Conservation (phyloP, 139 green algal species). For the Chlamydomonas urium region DNA sequence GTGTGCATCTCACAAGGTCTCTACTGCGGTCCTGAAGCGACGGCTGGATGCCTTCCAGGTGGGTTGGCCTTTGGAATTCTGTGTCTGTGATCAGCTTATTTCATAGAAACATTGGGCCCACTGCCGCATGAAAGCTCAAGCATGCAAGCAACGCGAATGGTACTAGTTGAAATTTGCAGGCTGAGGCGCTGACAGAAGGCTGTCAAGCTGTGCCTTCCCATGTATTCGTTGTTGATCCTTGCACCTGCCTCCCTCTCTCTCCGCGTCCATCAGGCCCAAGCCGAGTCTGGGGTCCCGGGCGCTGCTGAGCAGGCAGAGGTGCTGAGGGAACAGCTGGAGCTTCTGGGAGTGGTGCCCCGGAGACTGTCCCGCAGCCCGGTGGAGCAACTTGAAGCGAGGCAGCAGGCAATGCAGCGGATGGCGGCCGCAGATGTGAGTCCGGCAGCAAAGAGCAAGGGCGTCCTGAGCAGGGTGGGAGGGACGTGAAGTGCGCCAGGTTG, state of each 20-base stretch:
- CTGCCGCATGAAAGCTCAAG: neutral
- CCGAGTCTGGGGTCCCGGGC: too few species aligned
- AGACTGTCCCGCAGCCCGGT: neutral
- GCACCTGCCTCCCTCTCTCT: neutral
- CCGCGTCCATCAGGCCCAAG: neutral
- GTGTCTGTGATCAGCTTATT: neutral
- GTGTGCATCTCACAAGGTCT: constrained; percentile 26
- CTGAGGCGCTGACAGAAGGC: too few species aligned
- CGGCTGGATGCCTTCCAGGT: constrained; percentile 37
- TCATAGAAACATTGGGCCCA: neutral
- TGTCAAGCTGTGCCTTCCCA: too few species aligned
- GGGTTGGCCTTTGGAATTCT: neutral
- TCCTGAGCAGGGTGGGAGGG: neutral
- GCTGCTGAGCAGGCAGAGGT: neutral
- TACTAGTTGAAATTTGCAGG: too few species aligned
- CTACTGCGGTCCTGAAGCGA: neutral
- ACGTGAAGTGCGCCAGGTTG: neutral
- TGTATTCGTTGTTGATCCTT: neutral
- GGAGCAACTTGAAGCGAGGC: neutral
- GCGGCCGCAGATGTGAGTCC: constrained; percentile 25
- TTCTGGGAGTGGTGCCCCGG: neutral
- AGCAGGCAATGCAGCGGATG: constrained; percentile 23
- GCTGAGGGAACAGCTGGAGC: neutral
- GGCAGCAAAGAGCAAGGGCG: neutral
- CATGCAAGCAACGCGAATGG: neutral